A percentile compares a stretch with the other conserved stretches of the same genome.
These are phyloP conservation scores for Cladosporium sp. DNA, from an alignment of 2,329 filamentous ascomycete genomes.

Conservation along the genomic window DNA sequence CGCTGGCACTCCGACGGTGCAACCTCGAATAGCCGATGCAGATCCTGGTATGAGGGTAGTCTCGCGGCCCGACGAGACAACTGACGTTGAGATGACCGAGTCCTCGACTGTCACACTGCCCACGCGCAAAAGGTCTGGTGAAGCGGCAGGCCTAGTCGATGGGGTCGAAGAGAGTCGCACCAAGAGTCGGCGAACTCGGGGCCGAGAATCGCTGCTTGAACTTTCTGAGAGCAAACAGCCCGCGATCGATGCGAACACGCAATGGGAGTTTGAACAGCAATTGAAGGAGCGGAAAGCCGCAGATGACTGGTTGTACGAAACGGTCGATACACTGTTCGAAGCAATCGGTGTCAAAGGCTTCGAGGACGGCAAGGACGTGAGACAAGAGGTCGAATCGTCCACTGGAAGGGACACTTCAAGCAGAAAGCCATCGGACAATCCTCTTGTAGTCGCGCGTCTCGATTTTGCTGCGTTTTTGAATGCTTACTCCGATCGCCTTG, in stretches of 20 bases:
- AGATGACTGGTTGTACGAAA: slow-evolving; percentile 56
- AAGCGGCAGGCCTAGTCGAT: slow-evolving; percentile 57
- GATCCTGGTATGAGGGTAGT: slow-evolving; percentile 20
- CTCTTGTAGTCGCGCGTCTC: slow-evolving; percentile 18
- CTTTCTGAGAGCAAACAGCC: slow-evolving; percentile 40
- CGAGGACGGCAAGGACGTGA: slow-evolving; percentile 23
- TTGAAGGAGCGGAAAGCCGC: slow-evolving; percentile 51
- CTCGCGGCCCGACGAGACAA: not conserved
- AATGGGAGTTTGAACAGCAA: slow-evolving; percentile 53
- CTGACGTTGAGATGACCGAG: slow-evolving; percentile 23
- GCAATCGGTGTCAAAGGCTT: slow-evolving; percentile 46
- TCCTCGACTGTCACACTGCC: slow-evolving; percentile 31
- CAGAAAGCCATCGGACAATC: not conserved
- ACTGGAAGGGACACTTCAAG: not conserved
- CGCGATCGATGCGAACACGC: slow-evolving; percentile 45
- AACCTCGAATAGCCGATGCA: slow-evolving; percentile 28
- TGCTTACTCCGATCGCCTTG: slow-evolving; percentile 26
- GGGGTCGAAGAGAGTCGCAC: slow-evolving; percentile 52
- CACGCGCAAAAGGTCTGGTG: slow-evolving; percentile 57
- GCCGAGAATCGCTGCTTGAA: slow-evolving; percentile 52
- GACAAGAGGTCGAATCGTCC: slow-evolving; percentile 24
- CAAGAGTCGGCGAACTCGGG: slow-evolving; percentile 59
- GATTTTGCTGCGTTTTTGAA: slow-evolving; percentile 26
- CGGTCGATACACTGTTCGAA: slow-evolving; percentile 49
- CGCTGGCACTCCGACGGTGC: slow-evolving; percentile 25